phyloP scores from a whole-genome alignment of 2,329 filamentous ascomycete species.

The Mariannaea elegans region DNA sequence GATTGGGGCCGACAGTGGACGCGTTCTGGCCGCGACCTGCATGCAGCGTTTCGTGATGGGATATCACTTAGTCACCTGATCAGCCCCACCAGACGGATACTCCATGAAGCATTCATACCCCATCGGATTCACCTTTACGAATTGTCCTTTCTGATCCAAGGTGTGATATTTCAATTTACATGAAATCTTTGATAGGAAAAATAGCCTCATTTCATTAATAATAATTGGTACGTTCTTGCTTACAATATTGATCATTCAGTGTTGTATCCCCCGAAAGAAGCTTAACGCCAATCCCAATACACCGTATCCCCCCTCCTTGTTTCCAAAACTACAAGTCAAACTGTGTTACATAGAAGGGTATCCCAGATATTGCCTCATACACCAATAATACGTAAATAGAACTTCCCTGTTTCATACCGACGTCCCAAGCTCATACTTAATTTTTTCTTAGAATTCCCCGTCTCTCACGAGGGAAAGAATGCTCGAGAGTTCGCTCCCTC shows the following conservation, averaged over 20 bases:
- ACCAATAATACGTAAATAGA: no score
- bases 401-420: no score
- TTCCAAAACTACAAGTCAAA: background rate
- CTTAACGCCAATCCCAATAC: background rate
- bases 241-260: background rate
- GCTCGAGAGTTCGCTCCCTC: background rate
- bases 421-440: no score
- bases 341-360: background rate
- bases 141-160: no score
- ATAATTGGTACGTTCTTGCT: no score
- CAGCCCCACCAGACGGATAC: background rate
- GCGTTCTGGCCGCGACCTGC: constrained; percentile 32
- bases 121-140: no score
- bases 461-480: background rate
- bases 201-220: no score
- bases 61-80: constrained; percentile 35
- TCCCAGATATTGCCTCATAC: background rate
- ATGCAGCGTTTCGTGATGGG: constrained; percentile 13
- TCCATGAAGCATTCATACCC: background rate
- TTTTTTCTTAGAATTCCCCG: background rate
- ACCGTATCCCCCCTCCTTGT: background rate
- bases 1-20: constrained; percentile 23
- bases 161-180: no score
- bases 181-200: no score
- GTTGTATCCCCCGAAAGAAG: background rate